Conservation (phyloP, 2,329 filamentous ascomycete species). For the Exophiala xenobiotica region DNA sequence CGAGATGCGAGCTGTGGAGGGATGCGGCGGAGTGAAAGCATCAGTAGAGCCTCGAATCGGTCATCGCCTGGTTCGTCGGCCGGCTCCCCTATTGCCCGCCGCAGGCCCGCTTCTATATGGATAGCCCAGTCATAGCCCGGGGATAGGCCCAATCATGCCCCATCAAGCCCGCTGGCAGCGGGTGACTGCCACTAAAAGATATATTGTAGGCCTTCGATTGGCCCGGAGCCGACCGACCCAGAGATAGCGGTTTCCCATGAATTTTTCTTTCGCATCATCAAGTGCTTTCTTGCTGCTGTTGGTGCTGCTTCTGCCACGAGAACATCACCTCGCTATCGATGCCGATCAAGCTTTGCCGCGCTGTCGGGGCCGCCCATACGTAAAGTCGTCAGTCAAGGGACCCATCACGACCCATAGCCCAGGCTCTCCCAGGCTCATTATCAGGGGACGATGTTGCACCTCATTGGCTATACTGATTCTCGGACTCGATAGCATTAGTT, state of each 20-base stretch:
- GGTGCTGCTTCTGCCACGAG: neutral
- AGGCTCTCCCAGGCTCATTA: too few relatives aligned
- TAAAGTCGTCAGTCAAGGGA: neutral
- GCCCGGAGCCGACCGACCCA: constrained; percentile 14
- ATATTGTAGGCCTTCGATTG: constrained; percentile 4
- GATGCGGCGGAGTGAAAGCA: neutral
- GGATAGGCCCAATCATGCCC: too few relatives aligned
- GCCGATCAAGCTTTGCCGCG: neutral
- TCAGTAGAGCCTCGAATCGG: neutral
- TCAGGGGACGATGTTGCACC: too few relatives aligned
- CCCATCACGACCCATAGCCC: too few relatives aligned
- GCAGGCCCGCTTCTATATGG: too few relatives aligned
- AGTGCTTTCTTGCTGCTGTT: neutral
- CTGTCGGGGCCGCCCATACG: neutral
- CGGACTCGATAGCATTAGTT: too few relatives aligned
- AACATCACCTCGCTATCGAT: neutral
- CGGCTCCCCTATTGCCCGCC: neutral
- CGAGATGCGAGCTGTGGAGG: constrained; percentile 1
- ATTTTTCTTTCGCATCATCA: constrained; percentile 9
- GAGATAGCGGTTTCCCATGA: constrained; percentile 8
- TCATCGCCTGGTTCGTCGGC: neutral
- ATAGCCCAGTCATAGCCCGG: too few relatives aligned
- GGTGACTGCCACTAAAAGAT: neutral
- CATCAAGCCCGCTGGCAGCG: too few relatives aligned
- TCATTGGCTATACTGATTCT: too few relatives aligned